Evolutionary conservation across 352 stramenopile species (phyloP), one percentile per base, ranked within the genome.

Genomic region (Phytophthora tentaculata): DNA sequence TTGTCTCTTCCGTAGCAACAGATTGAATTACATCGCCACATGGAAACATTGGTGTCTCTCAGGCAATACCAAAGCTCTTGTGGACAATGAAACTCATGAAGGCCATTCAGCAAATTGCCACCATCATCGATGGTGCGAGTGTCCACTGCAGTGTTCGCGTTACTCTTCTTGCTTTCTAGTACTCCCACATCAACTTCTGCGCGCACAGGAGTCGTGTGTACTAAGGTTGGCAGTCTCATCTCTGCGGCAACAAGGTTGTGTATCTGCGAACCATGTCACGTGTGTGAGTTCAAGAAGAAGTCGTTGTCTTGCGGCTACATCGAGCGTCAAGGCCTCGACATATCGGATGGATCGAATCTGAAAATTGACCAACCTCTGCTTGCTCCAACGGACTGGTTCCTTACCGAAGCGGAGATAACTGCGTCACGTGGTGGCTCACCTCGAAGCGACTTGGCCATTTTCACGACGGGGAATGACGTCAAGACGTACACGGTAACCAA

Each of bases 401-500:
- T 91, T 4, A 84, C 66, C 0, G 63, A 76, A n/a, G 43, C 70
- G 10, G 83, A 91, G 56, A 84, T 91, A 49, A 80, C 73, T 0
- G 49, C 13, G 7, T 73, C 80, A 8, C 75, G 83, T n/a, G 72
- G 72, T 13, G 83, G 79, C 19, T 61, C 78, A 14, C 61, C 73
- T 22, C 77, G 83, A 10, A 71, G 69, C 17, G 73, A 73, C 32
- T 48, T 91, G 43, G 47, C 61, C 0, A 69, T 79, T 2, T 79
- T 53, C 44, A 78, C 68, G 1, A 51, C 44, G 0, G 70, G 70
- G 24, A 89, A 91, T 56, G 48, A 59, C 10, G 79, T 91, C 10
- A 74, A 69, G 14, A 74, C 67, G 17, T 89, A 74, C 52, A 62
- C 67, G 0, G 77, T 68, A 10, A 79, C 75, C 1, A 77, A 80